These are phyloP conservation scores for Cucurbita ficifolia DNA, from an alignment of 306 rosid genomes.

Conservation along the genomic window DNA sequence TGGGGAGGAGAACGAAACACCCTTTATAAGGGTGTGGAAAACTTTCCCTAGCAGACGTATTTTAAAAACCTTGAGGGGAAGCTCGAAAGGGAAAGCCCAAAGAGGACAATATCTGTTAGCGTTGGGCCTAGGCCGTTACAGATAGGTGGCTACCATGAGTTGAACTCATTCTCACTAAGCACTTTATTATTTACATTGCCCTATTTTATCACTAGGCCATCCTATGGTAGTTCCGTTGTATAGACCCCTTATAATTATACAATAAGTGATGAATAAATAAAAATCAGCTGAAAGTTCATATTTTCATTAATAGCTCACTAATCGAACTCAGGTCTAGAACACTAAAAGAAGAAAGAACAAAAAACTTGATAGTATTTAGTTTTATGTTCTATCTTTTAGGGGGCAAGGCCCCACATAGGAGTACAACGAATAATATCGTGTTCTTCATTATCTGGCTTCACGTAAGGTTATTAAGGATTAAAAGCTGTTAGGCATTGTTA, in stretches of 20 bases:
- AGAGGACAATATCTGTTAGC: too few species aligned
- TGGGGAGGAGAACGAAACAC: too few species aligned
- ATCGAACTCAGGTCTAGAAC: background rate
- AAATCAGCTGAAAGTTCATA: background rate
- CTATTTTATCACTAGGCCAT: too few species aligned
- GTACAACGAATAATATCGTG: background rate
- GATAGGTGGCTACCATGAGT: background rate
- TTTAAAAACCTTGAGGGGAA: too few species aligned
- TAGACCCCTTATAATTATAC: background rate
- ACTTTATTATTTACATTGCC: too few species aligned
- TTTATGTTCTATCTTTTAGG: background rate
- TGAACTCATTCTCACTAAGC: too few species aligned
- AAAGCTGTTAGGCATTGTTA: background rate
- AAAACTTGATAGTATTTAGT: background rate
- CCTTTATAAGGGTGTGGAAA: too few species aligned
- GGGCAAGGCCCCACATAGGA: background rate
- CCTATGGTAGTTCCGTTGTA: too few species aligned
- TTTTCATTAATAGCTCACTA: background rate
- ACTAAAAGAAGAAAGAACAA: background rate
- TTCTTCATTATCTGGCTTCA: background rate
- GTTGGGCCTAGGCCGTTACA: too few species aligned
- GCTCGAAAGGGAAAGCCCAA: too few species aligned
- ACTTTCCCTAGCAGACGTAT: too few species aligned
- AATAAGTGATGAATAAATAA: background rate
- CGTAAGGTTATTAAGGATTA: background rate